Conservation (phyloP, 2,329 filamentous ascomycete species). For the Fusarium sp. region DNA sequence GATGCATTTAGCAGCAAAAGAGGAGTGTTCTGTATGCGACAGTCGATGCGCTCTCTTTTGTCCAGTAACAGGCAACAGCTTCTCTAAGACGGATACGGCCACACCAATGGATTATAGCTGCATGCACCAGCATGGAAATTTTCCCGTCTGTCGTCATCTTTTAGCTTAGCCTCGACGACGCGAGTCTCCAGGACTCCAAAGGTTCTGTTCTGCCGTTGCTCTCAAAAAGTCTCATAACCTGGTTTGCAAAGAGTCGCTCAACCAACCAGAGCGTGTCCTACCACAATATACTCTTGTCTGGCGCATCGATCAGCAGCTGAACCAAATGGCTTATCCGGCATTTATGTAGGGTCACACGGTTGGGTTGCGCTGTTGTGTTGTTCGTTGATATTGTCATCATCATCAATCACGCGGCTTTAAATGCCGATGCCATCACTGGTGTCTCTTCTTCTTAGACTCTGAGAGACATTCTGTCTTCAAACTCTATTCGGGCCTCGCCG, state of each 20-base stretch:
- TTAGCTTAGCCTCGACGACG: slow-evolving; percentile 31
- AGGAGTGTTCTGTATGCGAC: slow-evolving; percentile 18
- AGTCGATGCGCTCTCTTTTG: slow-evolving; percentile 4
- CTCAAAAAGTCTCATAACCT: slow-evolving; percentile 11
- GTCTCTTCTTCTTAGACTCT: not conserved
- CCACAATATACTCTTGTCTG: slow-evolving; percentile 3
- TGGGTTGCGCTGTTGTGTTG: slow-evolving; percentile 18
- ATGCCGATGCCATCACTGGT: not conserved
- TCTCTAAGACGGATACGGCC: slow-evolving; percentile 21
- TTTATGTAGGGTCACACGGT: slow-evolving; percentile 1
- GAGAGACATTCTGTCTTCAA: not conserved
- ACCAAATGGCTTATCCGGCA: slow-evolving; percentile 7
- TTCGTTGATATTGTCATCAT: slow-evolving; percentile 32
- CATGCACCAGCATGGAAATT: slow-evolving; percentile 17
- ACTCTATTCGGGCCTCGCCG: slow-evolving; percentile 4
- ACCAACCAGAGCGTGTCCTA: slow-evolving; percentile 25
- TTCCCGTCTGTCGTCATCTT: slow-evolving; percentile 30
- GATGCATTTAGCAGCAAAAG: slow-evolving; percentile 1
- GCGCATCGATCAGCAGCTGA: slow-evolving; percentile 26
- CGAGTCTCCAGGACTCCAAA: slow-evolving; percentile 13
- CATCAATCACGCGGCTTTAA: slow-evolving; percentile 35
- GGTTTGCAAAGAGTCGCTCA: slow-evolving; percentile 9
- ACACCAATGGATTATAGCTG: slow-evolving; percentile 19
- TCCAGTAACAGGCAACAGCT: slow-evolving; percentile 7
- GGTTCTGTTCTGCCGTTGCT: slow-evolving; percentile 3